Conservation (phyloP, 352 stramenopile species). For the Globisporangium echinulatum region DNA sequence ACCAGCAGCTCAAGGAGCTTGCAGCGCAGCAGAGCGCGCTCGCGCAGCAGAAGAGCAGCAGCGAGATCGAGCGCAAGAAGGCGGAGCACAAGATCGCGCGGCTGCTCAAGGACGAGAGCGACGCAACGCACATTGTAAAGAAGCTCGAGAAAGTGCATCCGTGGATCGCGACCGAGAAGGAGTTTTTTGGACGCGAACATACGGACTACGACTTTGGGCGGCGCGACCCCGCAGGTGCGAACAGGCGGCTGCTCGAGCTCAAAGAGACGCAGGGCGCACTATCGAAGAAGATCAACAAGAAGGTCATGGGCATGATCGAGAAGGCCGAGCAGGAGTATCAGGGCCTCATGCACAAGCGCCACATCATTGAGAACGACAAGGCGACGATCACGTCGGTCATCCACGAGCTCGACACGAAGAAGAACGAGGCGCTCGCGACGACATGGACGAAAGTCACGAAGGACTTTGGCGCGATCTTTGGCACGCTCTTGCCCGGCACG, state of each 20-base stretch:
- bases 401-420: slow-evolving; percentile 98
- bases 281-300: slow-evolving; percentile 99
- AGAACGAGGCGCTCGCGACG: slow-evolving; percentile 94
- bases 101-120: slow-evolving; percentile 91
- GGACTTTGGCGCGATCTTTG: slow-evolving; percentile 99
- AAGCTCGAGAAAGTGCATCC: slow-evolving; percentile 91
- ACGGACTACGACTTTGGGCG: slow-evolving; percentile 98
- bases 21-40: slow-evolving; percentile 66
- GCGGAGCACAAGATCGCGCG: slow-evolving; percentile 89
- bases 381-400: slow-evolving; percentile 99
- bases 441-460: slow-evolving; percentile 99
- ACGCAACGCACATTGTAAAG: slow-evolving; percentile 85
- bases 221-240: slow-evolving; percentile 79
- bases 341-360: slow-evolving; percentile 95
- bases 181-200: slow-evolving; percentile 95
- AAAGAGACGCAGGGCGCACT: slow-evolving; percentile 92
- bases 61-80: slow-evolving; percentile 95
- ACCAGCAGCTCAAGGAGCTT: slow-evolving; percentile 90
- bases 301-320: slow-evolving; percentile 99
- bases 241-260: slow-evolving; percentile 84
- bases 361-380: slow-evolving; percentile 99
- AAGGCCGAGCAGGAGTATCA: slow-evolving; percentile 99
- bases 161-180: slow-evolving; percentile 97
- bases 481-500: slow-evolving; percentile 95
- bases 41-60: slow-evolving; percentile 82